Conservation (phyloP, 495 filamentous ascomycete genomes). For the Tricharina praecox region DNA sequence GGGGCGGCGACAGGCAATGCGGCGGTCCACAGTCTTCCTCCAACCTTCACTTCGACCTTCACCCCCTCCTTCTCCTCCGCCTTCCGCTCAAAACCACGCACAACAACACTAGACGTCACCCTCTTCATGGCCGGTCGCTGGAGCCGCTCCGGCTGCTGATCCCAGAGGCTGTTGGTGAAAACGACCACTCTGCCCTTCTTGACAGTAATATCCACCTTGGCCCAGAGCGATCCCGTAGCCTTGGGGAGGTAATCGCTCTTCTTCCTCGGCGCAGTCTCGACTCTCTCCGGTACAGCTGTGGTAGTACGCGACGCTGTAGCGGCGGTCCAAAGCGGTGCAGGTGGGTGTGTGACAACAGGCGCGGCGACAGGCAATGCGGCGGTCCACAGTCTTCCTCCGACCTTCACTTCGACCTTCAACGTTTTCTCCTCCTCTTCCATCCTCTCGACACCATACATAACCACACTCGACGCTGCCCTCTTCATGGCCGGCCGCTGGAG, state of each 20-base stretch:
- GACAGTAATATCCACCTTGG: slow-evolving; percentile 1
- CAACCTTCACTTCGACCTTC: slow-evolving; percentile 2
- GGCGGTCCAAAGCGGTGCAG: slow-evolving; percentile 15
- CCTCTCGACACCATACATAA: background rate
- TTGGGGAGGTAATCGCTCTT: background rate
- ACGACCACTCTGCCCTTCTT: slow-evolving; percentile 4
- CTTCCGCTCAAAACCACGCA: background rate
- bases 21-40: slow-evolving; percentile 1
- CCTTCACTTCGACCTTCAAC: background rate
- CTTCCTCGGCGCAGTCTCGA: slow-evolving; percentile 12
- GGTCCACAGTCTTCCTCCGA: slow-evolving; percentile 6
- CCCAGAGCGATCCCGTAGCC: slow-evolving; percentile 17
- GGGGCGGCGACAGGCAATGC: background rate
- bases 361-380: background rate
- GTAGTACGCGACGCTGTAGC: slow-evolving; percentile 19
- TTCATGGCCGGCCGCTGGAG: background rate
- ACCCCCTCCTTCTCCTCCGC: background rate
- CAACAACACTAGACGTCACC: background rate
- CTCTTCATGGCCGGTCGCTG: background rate
- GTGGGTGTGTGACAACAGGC: background rate
- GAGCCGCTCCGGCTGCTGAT: background rate
- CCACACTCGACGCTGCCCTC: background rate
- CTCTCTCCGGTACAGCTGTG: slow-evolving; percentile 12
- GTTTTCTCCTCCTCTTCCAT: background rate
- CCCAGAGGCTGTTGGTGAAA: background rate